phyloP scores from a whole-genome alignment of 495 filamentous ascomycete genomes.

The Cercophora scortea region DNA sequence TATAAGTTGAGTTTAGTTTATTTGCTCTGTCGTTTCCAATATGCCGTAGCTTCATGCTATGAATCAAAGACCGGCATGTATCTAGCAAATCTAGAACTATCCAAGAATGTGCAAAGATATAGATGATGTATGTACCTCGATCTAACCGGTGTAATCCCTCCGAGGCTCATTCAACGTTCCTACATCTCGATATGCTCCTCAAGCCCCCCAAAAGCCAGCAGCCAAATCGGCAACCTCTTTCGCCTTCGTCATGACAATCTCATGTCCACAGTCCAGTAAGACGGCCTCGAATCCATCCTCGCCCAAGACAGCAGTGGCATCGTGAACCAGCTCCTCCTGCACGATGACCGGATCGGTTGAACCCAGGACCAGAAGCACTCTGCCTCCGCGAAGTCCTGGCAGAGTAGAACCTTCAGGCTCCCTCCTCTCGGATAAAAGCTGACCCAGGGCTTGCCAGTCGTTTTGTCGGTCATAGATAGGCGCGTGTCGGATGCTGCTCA shows the following conservation, averaged over 20 bases:
- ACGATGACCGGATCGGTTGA: constrained; percentile 47
- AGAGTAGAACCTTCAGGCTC: constrained; percentile 5
- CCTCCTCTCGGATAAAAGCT: constrained; percentile 36
- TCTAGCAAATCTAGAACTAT: too few species aligned
- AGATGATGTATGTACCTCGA: too few species aligned
- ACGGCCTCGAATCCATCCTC: constrained; percentile 37
- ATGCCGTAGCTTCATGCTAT: too few species aligned
- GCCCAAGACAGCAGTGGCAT: constrained; percentile 35
- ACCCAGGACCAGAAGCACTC: constrained; percentile 44
- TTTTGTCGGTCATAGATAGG: constrained; percentile 49
- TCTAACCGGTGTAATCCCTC: too few species aligned
- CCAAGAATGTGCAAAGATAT: too few species aligned
- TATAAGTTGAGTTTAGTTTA: too few species aligned
- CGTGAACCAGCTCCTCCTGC: constrained; percentile 43
- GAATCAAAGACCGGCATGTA: too few species aligned
- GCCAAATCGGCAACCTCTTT: constrained; percentile 32
- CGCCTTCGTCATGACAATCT: constrained; percentile 37
- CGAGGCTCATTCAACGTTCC: too few species aligned
- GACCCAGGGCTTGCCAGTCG: constrained; percentile 51
- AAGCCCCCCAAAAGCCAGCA: constrained; percentile 28
- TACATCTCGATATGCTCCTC: too few species aligned
- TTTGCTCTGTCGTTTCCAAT: too few species aligned
- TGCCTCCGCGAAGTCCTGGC: constrained; percentile 38
- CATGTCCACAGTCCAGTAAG: constrained; percentile 41
- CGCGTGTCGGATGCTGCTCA: constrained; percentile 44